A percentile compares a stretch with the other conserved stretches of the same genome.
These are phyloP conservation scores for Arabis hirsuta DNA, from an alignment of 345 rosid genomes.

Conservation along the genomic window DNA sequence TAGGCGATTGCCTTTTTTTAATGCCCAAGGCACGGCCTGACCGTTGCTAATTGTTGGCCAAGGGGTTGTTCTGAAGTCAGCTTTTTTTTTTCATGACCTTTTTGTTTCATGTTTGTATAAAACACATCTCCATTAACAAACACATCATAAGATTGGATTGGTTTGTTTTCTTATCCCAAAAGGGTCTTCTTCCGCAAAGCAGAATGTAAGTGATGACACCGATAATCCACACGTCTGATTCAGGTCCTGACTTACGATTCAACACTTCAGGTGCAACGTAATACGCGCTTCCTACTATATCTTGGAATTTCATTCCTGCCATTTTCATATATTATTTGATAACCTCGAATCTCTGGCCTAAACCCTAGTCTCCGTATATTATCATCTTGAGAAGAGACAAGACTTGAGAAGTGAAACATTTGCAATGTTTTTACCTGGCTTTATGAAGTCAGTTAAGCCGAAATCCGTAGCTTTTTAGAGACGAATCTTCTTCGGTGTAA, in stretches of 20 bases:
- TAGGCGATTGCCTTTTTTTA: no score
- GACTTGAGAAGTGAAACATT: neutral
- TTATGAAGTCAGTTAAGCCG: conserved; percentile 91
- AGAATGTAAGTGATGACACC: conserved; percentile 90
- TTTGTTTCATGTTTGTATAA: no score
- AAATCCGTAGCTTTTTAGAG: conserved; percentile 89
- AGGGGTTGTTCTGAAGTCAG: conserved; percentile 81
- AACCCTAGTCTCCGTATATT: no score
- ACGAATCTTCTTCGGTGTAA: conserved; percentile 74
- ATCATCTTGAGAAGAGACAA: no score
- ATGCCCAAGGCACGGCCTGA: no score
- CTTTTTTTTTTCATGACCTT: no score
- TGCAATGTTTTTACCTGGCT: conserved; percentile 60
- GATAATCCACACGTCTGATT: conserved; percentile 94
- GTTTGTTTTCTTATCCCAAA: conserved; percentile 96
- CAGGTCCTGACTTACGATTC: conserved; percentile 87
- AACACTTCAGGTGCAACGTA: conserved; percentile 94
- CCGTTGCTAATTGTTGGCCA: conserved; percentile 78
- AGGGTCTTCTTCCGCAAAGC: conserved; percentile 88
- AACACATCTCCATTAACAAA: no score
- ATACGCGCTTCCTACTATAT: conserved; percentile 86
- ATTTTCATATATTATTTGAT: no score
- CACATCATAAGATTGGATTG: no score
- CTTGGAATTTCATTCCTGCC: conserved; percentile 78
- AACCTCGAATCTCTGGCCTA: no score